Conservation (phyloP, 306 rosid species). For the Cercis canadensis region DNA sequence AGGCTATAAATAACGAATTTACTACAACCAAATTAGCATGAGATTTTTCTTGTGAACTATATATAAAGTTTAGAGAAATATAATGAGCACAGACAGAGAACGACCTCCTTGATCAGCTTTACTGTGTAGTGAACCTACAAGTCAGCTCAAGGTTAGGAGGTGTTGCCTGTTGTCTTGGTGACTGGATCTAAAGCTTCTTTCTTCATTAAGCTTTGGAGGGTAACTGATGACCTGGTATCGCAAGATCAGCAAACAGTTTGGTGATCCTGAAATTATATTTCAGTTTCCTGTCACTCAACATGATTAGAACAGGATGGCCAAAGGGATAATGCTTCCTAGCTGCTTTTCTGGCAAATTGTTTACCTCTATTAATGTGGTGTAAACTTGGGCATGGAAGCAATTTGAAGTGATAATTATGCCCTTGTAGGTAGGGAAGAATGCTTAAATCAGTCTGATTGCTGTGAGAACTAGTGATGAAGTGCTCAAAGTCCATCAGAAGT, state of each 20-base stretch:
- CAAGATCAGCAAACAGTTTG: constrained; percentile 3
- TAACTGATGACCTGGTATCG: constrained; percentile 6
- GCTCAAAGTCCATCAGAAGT: too few relatives aligned
- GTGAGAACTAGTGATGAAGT: constrained; percentile 10
- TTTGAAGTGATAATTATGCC: constrained; percentile 3
- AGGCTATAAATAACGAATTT: too few relatives aligned
- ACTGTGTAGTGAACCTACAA: too few relatives aligned
- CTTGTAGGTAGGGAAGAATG: constrained; percentile 17
- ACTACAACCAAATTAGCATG: too few relatives aligned
- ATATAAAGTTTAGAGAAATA: too few relatives aligned
- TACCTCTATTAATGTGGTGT: neutral
- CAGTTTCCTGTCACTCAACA: neutral
- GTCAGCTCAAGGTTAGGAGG: too few relatives aligned
- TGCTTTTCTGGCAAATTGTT: constrained; percentile 13
- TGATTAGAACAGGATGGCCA: constrained; percentile 7
- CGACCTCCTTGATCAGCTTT: too few relatives aligned
- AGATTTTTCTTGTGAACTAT: too few relatives aligned
- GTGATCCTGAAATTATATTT: neutral
- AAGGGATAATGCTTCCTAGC: neutral
- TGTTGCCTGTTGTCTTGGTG: too few relatives aligned
- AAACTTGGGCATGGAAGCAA: constrained; percentile 2
- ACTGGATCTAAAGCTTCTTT: too few relatives aligned
- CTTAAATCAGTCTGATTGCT: constrained; percentile 6
- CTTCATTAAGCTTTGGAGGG: too few relatives aligned
- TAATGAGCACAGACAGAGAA: too few relatives aligned